Percentiles rank a stretch among this genome's conserved stretches.
phyloP scores from a whole-genome alignment of 2,329 filamentous ascomycete species.

The Rhynchosporium agropyri region DNA sequence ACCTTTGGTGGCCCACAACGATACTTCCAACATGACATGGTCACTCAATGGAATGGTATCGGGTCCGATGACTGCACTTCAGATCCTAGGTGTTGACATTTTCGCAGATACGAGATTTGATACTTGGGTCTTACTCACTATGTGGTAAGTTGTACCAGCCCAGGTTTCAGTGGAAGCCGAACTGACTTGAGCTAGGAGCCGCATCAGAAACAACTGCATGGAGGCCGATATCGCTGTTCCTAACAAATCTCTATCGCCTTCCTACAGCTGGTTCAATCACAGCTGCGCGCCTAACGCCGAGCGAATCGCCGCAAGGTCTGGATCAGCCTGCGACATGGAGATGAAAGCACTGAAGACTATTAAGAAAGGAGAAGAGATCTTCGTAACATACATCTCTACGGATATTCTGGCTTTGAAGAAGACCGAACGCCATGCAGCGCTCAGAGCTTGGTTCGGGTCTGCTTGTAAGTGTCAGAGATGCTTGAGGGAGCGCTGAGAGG shows the following conservation, averaged over 20 bases:
- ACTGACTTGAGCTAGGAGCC: slow-evolving; percentile 8
- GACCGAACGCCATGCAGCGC: background rate
- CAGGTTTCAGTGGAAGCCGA: background rate
- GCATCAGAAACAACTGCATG: slow-evolving; percentile 18
- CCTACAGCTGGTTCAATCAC: slow-evolving; percentile 22
- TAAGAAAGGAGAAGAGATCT: slow-evolving; percentile 19
- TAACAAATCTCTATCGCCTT: slow-evolving; percentile 3
- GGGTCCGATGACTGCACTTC: slow-evolving; percentile 16
- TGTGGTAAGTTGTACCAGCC: slow-evolving; percentile 12
- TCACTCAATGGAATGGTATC: slow-evolving; percentile 19
- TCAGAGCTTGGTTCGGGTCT: slow-evolving; percentile 11
- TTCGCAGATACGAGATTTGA: slow-evolving; percentile 19
- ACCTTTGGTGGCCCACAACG: slow-evolving; percentile 1
- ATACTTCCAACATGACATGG: slow-evolving; percentile 2
- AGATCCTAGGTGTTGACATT: slow-evolving; percentile 16
- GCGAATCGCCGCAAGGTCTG: background rate
- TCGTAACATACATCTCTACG: slow-evolving; percentile 11
- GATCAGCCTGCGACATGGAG: background rate
- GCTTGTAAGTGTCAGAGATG: slow-evolving; percentile 12
- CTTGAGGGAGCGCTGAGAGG: slow-evolving; percentile 1
- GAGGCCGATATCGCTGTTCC: background rate
- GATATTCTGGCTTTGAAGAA: background rate
- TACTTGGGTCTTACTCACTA: slow-evolving; percentile 16
- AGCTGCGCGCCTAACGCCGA: slow-evolving; percentile 9
- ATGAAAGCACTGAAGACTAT: slow-evolving; percentile 14